phyloP scores from a whole-genome alignment of 2,329 filamentous ascomycete species.

The Ilyonectria sp. region DNA sequence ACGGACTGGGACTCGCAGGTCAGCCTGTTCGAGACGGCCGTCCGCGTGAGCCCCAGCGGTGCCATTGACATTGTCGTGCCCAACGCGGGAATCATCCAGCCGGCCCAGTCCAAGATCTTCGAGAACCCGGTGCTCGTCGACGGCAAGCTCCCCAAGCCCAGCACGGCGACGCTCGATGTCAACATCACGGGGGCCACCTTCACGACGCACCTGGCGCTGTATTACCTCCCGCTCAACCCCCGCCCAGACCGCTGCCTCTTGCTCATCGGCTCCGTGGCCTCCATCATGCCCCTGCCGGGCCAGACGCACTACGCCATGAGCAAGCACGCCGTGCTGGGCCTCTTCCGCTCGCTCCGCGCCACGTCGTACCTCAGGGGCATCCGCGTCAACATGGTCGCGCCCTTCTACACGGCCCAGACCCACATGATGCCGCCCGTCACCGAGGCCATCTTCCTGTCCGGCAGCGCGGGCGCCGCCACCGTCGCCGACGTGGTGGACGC shows the following conservation, averaged over 20 bases:
- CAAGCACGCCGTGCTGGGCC: constrained; percentile 77
- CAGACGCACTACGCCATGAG: constrained; percentile 70
- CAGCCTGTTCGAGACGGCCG: constrained; percentile 72
- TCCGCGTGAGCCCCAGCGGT: constrained; percentile 66
- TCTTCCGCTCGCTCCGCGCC: constrained; percentile 72
- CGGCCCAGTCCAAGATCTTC: constrained; percentile 55
- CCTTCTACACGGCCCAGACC: constrained; percentile 77
- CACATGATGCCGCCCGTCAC: constrained; percentile 62
- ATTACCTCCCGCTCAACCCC: constrained; percentile 50
- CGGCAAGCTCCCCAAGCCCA: constrained; percentile 59
- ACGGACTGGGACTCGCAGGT: constrained; percentile 76
- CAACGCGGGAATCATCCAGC: constrained; percentile 73
- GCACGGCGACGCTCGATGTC: constrained; percentile 70
- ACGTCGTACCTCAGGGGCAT: constrained; percentile 64
- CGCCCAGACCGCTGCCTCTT: constrained; percentile 66
- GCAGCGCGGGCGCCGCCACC: constrained; percentile 63
- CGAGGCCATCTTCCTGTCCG: constrained; percentile 69
- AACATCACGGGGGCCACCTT: constrained; percentile 77
- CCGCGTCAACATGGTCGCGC: constrained; percentile 76
- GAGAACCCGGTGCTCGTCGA: constrained; percentile 64
- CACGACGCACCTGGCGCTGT: constrained; percentile 75
- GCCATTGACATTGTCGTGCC: constrained; percentile 76
- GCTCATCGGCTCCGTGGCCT: constrained; percentile 75
- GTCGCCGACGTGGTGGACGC: constrained; percentile 75
- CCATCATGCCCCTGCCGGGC: constrained; percentile 61